Conservation (phyloP, 2,329 filamentous ascomycete species). For the Colletotrichum limetticola region DNA sequence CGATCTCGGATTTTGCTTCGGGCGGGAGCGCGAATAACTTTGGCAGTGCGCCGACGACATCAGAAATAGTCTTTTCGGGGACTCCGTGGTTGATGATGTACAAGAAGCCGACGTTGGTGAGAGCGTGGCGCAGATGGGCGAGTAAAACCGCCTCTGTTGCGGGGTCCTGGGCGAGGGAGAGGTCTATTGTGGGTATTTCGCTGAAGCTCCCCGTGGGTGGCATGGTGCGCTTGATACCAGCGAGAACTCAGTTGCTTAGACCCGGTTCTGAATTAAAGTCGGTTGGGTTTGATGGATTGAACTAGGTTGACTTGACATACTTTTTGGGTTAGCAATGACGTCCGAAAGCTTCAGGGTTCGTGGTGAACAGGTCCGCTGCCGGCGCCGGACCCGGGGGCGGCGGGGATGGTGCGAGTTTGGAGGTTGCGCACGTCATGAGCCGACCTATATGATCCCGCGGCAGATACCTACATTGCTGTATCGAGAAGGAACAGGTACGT, state of each 20-base stretch:
- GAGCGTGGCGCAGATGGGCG: constrained; percentile 53
- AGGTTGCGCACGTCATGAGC: constrained; percentile 23
- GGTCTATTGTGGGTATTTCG: constrained; percentile 60
- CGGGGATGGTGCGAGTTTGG: not conserved
- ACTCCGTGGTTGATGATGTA: constrained; percentile 63
- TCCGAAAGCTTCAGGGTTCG: not conserved
- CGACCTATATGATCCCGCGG: no score
- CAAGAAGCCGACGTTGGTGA: constrained; percentile 64
- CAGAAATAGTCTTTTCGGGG: constrained; percentile 44
- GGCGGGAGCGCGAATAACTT: constrained; percentile 53
- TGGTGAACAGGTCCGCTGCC: not conserved
- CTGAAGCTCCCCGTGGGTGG: constrained; percentile 41
- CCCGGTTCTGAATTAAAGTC: no score
- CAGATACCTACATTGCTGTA: no score
- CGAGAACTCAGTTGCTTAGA: no score
- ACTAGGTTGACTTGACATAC: no score
- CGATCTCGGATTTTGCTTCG: constrained; percentile 51
- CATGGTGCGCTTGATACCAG: not conserved
- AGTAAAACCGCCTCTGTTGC: constrained; percentile 50
- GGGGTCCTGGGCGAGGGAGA: constrained; percentile 53
- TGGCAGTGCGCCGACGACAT: constrained; percentile 54
- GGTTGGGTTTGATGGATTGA: no score
- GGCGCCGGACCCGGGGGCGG: not conserved
- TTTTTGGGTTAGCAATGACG: not conserved
- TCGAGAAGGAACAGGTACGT: no score